phyloP scores from a whole-genome alignment of 352 stramenopile species.

The Plasmopara halstedii region DNA sequence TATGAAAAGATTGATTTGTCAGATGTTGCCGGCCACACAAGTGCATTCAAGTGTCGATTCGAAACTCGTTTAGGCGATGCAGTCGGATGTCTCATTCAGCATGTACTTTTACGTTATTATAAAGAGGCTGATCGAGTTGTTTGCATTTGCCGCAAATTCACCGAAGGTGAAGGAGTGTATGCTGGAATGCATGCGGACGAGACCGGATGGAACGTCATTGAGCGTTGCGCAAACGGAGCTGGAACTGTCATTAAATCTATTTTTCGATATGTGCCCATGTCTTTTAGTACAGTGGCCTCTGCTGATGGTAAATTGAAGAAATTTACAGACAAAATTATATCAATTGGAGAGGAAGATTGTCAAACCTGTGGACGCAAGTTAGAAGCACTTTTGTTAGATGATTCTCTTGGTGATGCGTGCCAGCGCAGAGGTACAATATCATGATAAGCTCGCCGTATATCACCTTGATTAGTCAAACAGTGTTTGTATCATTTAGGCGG shows the following conservation, averaged over 20 bases:
- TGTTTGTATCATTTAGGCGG: too few species aligned
- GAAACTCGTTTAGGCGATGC: not conserved
- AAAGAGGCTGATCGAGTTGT: conserved; percentile 34
- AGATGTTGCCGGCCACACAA: conserved; percentile 18
- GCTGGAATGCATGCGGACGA: conserved; percentile 47
- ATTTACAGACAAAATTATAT: conserved; percentile 11
- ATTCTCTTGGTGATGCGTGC: conserved; percentile 16
- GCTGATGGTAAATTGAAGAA: conserved; percentile 5
- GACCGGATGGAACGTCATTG: conserved; percentile 39
- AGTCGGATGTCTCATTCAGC: conserved; percentile 6
- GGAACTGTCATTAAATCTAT: conserved; percentile 14
- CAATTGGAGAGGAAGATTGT: conserved; percentile 16
- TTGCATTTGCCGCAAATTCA: conserved; percentile 38
- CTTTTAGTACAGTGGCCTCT: conserved; percentile 7
- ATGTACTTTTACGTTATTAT: conserved; percentile 34
- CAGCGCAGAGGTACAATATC: too few species aligned
- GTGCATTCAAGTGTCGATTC: conserved; percentile 18
- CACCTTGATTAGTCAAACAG: too few species aligned
- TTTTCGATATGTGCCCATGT: conserved; percentile 19
- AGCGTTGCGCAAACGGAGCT: not conserved
- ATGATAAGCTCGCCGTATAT: too few species aligned
- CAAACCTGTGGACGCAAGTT: conserved; percentile 3
- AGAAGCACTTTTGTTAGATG: conserved; percentile 15
- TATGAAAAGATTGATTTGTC: conserved; percentile 8
- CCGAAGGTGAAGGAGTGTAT: conserved; percentile 27